Evolutionary conservation across 495 filamentous ascomycete species (phyloP).

Genomic region (Neurospora sublineolata): DNA sequence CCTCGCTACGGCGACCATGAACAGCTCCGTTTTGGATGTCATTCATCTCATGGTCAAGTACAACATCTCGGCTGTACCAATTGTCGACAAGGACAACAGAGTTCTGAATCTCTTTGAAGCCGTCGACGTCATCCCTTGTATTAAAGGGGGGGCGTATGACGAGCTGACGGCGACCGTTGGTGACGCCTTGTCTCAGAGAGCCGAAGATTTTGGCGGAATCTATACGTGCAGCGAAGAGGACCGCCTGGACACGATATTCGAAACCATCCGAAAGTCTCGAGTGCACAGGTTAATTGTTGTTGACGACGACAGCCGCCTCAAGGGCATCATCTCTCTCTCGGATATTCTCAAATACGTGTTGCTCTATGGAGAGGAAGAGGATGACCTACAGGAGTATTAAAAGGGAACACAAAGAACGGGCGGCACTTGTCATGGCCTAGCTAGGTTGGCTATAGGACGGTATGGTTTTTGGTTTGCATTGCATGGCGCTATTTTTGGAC

Average conservation of each 20-base stretch:
- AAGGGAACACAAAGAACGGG: not conserved
- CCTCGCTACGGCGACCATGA: slow-evolving; percentile 76
- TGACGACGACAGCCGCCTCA: slow-evolving; percentile 73
- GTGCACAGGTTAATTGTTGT: slow-evolving; percentile 90
- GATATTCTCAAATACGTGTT: slow-evolving; percentile 95
- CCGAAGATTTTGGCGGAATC: slow-evolving; percentile 88
- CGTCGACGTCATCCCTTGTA: slow-evolving; percentile 91
- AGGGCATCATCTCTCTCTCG: slow-evolving; percentile 84
- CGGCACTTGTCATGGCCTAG: not conserved
- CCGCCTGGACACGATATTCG: slow-evolving; percentile 87
- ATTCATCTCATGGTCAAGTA: slow-evolving; percentile 87
- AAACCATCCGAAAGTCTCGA: slow-evolving; percentile 87
- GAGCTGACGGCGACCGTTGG: slow-evolving; percentile 80
- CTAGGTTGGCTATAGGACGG: not conserved
- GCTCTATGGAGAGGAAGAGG: slow-evolving; percentile 67
- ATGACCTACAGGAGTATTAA: slow-evolving; percentile 24
- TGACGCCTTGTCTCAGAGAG: slow-evolving; percentile 77
- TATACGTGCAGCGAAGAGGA: slow-evolving; percentile 92
- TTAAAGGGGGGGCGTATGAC: slow-evolving; percentile 87
- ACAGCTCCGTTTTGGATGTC: slow-evolving; percentile 87
- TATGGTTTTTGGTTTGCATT: not conserved
- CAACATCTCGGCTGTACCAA: slow-evolving; percentile 91
- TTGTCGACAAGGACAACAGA: slow-evolving; percentile 68
- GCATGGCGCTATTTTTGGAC: slow-evolving; percentile 3
- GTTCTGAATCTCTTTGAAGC: slow-evolving; percentile 96